Evolutionary conservation across 2,329 filamentous ascomycete species (phyloP), one percentile per base, ranked within the genome.

Genomic region (Pseudopyricularia cyperi): DNA sequence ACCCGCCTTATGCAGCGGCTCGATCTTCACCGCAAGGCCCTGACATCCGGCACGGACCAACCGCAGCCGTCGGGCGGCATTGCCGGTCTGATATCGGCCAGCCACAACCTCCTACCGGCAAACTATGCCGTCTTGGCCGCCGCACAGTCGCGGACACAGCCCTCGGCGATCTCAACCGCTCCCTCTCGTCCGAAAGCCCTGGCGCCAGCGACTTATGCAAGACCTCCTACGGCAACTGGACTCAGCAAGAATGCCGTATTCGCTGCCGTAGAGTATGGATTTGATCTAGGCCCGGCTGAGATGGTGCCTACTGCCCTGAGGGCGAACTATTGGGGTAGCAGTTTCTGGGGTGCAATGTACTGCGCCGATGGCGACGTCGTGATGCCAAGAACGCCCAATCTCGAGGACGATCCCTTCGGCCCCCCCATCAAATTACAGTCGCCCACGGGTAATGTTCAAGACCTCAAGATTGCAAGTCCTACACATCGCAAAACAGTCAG

Each of bases 271-370:
- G 89, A 95, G 61, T 79, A 84, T 55, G 80, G 81, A 2, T 73
- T 89, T 53, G 77, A 76, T 3, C 66, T 81, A 17, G 81, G 82
- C n/a, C 79, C 73, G 47, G 76, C 76, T n/a, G 80, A 85, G 42
- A 79, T 79, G 22, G 80, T 95, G 67, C 88, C 90, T 1, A 87
- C 86, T 49, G 89, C 88, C 14, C 82, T 96, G 55, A 80, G 95
- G 72, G 90, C 90, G 32, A 97, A 97, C 63, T 78, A 94, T 52
- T 97, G 91, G 91, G 91, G 91, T 49, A 94, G 83, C 61, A 85
- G 82, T 53, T 83, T 89, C 47, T 95, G 89, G 87, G 67, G 63
- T 44, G 60, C 63, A 1, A 60, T 65, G 33, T 67, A 67, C 52
- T 59, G 59, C 8, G 57, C 61, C 9, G 55, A 56, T 56, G 9